Percentiles rank a stretch among this genome's conserved stretches.
Conservation (phyloP, 2,329 filamentous ascomycete species). For the Cladosporium sp. region DNA sequence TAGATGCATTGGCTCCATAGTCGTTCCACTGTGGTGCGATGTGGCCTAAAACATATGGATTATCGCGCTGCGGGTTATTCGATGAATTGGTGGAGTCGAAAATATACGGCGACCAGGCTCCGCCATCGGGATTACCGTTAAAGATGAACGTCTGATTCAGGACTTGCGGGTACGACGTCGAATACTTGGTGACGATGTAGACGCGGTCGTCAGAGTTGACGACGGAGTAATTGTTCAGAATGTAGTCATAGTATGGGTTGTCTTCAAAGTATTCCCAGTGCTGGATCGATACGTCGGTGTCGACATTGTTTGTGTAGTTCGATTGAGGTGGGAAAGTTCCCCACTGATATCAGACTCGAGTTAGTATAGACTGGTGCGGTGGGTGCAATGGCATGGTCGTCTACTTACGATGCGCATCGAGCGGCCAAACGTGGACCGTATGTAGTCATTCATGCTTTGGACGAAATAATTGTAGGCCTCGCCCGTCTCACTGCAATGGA, state of each 20-base stretch:
- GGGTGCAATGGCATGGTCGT: neutral
- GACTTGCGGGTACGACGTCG: conserved; percentile 42
- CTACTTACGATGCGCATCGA: conserved; percentile 40
- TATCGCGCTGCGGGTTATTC: conserved; percentile 42
- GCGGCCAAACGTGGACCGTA: conserved; percentile 42
- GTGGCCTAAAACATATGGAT: conserved; percentile 44
- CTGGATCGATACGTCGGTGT: conserved; percentile 47
- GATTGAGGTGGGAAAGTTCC: conserved; percentile 48
- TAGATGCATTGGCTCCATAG: conserved; percentile 49
- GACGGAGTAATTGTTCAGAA: conserved; percentile 44
- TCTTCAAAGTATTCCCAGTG: conserved; percentile 56
- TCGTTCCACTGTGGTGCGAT: conserved; percentile 54
- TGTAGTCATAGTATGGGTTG: conserved; percentile 44
- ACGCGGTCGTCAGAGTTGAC: conserved; percentile 54
- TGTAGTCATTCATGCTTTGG: conserved; percentile 47
- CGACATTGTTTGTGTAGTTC: conserved; percentile 36
- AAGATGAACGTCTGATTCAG: conserved; percentile 48
- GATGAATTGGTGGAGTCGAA: conserved; percentile 48
- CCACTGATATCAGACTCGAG: conserved; percentile 35
- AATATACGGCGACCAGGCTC: conserved; percentile 47
- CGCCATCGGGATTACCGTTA: conserved; percentile 40
- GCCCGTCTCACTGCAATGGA: conserved; percentile 32
- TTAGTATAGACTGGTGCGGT: neutral
- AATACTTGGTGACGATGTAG: conserved; percentile 50
- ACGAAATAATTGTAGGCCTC: conserved; percentile 52